Evolutionary conservation across 139 green algal species (phyloP).

Genomic region (Picochlorum sp.): DNA sequence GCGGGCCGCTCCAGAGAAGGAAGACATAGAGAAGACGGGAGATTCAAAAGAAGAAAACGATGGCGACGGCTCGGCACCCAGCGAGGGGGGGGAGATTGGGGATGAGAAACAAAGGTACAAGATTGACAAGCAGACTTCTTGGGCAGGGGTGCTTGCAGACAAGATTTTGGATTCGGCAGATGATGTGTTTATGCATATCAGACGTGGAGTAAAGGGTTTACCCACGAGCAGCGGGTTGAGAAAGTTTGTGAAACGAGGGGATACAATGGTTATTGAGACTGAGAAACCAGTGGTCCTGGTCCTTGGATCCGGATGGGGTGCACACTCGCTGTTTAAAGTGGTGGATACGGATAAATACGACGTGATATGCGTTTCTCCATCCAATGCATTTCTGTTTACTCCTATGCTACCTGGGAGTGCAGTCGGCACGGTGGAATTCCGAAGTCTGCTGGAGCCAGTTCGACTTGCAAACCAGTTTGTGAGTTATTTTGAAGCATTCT

Average conservation of each 20-base stretch:
- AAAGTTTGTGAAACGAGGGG: constrained; percentile 1
- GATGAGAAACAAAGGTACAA: too few relatives aligned
- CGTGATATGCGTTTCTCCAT: constrained; percentile 56
- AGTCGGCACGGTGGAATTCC: constrained; percentile 72
- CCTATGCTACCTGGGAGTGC: constrained; percentile 81
- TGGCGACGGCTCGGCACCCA: too few relatives aligned
- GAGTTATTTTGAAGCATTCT: constrained; percentile 18
- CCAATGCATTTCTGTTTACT: constrained; percentile 96
- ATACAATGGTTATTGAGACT: constrained; percentile 2
- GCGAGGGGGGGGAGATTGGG: too few relatives aligned
- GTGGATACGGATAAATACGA: constrained; percentile 65
- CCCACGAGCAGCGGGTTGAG: constrained; percentile 3
- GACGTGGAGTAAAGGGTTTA: constrained; percentile 3
- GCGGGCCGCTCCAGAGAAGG: too few relatives aligned
- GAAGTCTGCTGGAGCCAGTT: constrained; percentile 51
- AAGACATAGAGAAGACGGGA: too few relatives aligned
- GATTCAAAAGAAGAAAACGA: too few relatives aligned
- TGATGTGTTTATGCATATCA: constrained; percentile 5
- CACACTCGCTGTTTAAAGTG: constrained; percentile 46
- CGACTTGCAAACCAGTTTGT: constrained; percentile 42
- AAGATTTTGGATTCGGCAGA: constrained; percentile 8
- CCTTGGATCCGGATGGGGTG: constrained; percentile 72
- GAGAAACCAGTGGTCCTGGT: constrained; percentile 54
- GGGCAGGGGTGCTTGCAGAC: constrained; percentile 3
- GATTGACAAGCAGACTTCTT: too few relatives aligned